Evolutionary conservation across 1,139 yeast genomes (phyloP).

Genomic region (Hansenula anomala): DNA sequence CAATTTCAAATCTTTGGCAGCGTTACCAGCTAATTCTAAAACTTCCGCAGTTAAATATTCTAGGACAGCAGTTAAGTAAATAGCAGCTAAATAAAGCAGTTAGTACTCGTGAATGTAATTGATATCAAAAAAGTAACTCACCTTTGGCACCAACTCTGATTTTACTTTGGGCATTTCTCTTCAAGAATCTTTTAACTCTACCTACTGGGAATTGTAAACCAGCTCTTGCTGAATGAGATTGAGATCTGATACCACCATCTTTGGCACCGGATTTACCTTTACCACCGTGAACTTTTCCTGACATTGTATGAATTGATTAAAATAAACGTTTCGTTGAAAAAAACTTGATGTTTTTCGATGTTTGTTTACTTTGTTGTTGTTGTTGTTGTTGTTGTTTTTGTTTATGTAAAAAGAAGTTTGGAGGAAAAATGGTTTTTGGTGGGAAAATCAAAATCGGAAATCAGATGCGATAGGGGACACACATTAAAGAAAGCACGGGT

Average conservation of each 20-base stretch:
- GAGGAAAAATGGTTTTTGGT: slow-evolving; percentile 1
- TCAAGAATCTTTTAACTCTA: slow-evolving; percentile 93
- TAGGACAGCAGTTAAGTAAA: slow-evolving; percentile 92
- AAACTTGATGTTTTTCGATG: too few species aligned
- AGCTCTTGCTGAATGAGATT: slow-evolving; percentile 95
- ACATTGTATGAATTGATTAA: slow-evolving; percentile 40
- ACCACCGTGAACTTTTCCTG: slow-evolving; percentile 97
- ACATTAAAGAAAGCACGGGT: too few species aligned
- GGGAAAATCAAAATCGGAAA: too few species aligned
- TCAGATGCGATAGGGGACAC: background rate
- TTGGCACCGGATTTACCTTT: slow-evolving; percentile 87
- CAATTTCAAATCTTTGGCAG: slow-evolving; percentile 96
- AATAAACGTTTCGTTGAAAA: too few species aligned
- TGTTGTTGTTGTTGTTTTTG: background rate
- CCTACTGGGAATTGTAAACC: slow-evolving; percentile 99
- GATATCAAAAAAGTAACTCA: too few species aligned
- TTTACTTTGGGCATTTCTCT: slow-evolving; percentile 86
- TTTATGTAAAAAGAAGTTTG: background rate
- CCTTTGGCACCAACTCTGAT: slow-evolving; percentile 92
- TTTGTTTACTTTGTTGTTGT: too few species aligned
- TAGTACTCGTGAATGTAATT: too few species aligned
- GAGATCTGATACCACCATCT: slow-evolving; percentile 58
- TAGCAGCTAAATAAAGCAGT: slow-evolving; percentile 54
- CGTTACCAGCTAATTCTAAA: slow-evolving; percentile 97
- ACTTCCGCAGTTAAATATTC: slow-evolving; percentile 98